Evolutionary conservation across 495 filamentous ascomycete genomes (phyloP).

Genomic region (Penicillium cataractarum): DNA sequence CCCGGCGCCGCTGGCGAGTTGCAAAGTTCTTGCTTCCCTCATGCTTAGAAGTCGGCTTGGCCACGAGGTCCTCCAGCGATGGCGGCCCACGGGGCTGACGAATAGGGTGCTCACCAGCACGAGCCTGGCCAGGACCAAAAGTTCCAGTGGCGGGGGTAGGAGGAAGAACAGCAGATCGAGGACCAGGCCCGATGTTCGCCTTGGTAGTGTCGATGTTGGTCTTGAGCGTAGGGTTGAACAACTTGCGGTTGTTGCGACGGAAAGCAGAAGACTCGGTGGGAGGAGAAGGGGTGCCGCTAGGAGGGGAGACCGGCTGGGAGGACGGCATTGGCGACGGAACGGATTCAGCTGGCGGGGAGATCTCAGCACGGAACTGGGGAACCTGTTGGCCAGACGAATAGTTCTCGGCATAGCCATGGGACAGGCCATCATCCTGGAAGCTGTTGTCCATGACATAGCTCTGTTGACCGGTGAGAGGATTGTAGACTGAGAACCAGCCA

Average conservation of each 20-base stretch:
- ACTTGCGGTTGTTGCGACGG: slow-evolving; percentile 92
- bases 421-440: slow-evolving; percentile 37
- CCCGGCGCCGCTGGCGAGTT: slow-evolving; percentile 87
- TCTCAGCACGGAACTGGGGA: slow-evolving; percentile 72
- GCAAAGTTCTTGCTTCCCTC: slow-evolving; percentile 99
- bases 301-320: slow-evolving; percentile 60
- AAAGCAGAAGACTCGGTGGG: slow-evolving; percentile 78
- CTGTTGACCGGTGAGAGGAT: slow-evolving; percentile 80
- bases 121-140: slow-evolving; percentile 90
- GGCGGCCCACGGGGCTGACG: slow-evolving; percentile 95
- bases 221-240: slow-evolving; percentile 67
- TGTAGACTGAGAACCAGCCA: slow-evolving; percentile 79
- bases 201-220: slow-evolving; percentile 61
- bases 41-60: slow-evolving; percentile 89
- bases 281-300: slow-evolving; percentile 65
- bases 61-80: slow-evolving; percentile 84
- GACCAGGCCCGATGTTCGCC: slow-evolving; percentile 59
- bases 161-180: slow-evolving; percentile 78
- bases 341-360: slow-evolving; percentile 73
- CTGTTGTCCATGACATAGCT: slow-evolving; percentile 68
- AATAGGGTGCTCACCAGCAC: slow-evolving; percentile 90
- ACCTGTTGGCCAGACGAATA: slow-evolving; percentile 52
- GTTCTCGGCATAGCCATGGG: slow-evolving; percentile 36
- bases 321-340: slow-evolving; percentile 51
- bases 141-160: slow-evolving; percentile 81